phyloP scores from a whole-genome alignment of 2,329 filamentous ascomycete species.

The Botryotinia globosa region DNA sequence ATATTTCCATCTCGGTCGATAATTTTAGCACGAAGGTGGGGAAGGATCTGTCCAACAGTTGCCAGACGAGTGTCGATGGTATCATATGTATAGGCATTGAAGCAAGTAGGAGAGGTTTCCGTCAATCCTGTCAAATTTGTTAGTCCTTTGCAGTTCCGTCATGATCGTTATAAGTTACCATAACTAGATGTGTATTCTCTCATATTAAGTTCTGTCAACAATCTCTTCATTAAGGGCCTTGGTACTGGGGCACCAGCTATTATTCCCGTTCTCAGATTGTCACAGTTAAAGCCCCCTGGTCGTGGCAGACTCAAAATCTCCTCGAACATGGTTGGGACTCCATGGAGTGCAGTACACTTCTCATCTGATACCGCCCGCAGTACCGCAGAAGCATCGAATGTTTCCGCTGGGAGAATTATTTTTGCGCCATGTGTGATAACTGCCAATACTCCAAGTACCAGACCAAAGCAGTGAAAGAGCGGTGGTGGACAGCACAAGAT shows the following conservation, averaged over 20 bases:
- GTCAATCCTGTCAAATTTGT: slow-evolving; percentile 50
- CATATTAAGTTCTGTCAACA: slow-evolving; percentile 72
- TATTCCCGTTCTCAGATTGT: slow-evolving; percentile 68
- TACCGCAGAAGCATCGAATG: slow-evolving; percentile 66
- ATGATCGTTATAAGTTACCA: slow-evolving; percentile 20
- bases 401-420: slow-evolving; percentile 72
- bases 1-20: slow-evolving; percentile 54
- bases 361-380: slow-evolving; percentile 65
- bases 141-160: background rate
- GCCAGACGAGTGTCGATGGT: slow-evolving; percentile 62
- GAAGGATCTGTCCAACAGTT: slow-evolving; percentile 74
- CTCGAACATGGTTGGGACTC: slow-evolving; percentile 71
- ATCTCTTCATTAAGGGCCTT: slow-evolving; percentile 68
- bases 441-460: slow-evolving; percentile 58
- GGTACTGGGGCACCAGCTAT: slow-evolving; percentile 78
- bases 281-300: slow-evolving; percentile 36
- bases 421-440: slow-evolving; percentile 52
- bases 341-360: slow-evolving; percentile 71
- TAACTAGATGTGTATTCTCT: slow-evolving; percentile 54
- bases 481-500: slow-evolving; percentile 72
- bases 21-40: slow-evolving; percentile 71
- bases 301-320: slow-evolving; percentile 22
- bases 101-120: slow-evolving; percentile 75
- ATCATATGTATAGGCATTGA: slow-evolving; percentile 76
- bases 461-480: slow-evolving; percentile 82